Evolutionary conservation across 225 moss, liverwort and hornwort genomes (phyloP).

Genomic region (Takakia lepidozioides): DNA sequence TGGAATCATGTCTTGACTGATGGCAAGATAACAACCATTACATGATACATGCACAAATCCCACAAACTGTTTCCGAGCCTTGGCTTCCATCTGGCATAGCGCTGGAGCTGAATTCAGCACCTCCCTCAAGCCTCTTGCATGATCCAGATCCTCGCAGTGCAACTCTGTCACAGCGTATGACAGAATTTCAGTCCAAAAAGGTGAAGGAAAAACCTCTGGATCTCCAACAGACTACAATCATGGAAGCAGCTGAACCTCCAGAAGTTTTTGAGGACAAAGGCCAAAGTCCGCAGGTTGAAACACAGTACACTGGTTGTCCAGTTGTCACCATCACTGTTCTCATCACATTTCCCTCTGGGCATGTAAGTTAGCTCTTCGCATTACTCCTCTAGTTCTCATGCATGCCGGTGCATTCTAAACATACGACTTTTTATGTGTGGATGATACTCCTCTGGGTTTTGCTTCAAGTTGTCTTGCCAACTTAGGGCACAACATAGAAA

Average conservation of each 20-base stretch:
- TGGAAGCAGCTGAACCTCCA: conserved; percentile 8
- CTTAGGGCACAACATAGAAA: too few relatives aligned
- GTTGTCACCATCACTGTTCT: conserved; percentile 20
- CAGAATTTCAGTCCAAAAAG: conserved; percentile 23
- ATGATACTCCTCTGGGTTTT: too few relatives aligned
- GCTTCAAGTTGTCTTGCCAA: too few relatives aligned
- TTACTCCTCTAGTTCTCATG: too few relatives aligned
- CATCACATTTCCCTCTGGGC: conserved; percentile 30
- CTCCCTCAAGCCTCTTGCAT: conserved; percentile 6
- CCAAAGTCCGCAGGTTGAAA: conserved; percentile 13
- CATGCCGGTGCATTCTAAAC: too few relatives aligned
- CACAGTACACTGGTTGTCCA: conserved; percentile 32
- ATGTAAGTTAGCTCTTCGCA: conserved; percentile 17
- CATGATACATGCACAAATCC: conserved; percentile 8
- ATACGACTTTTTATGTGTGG: too few relatives aligned
- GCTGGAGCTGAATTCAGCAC: conserved; percentile 23
- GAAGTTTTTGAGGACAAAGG: conserved; percentile 11
- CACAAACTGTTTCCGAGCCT: conserved; percentile 15
- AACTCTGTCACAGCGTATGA: not conserved
- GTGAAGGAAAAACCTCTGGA: conserved; percentile 7
- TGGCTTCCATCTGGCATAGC: conserved; percentile 40
- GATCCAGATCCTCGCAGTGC: conserved; percentile 9
- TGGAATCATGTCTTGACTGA: not conserved
- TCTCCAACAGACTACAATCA: not conserved
- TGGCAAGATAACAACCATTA: not conserved